Conservation (phyloP, 305 asterid species). For the Fraxinus greggii region DNA sequence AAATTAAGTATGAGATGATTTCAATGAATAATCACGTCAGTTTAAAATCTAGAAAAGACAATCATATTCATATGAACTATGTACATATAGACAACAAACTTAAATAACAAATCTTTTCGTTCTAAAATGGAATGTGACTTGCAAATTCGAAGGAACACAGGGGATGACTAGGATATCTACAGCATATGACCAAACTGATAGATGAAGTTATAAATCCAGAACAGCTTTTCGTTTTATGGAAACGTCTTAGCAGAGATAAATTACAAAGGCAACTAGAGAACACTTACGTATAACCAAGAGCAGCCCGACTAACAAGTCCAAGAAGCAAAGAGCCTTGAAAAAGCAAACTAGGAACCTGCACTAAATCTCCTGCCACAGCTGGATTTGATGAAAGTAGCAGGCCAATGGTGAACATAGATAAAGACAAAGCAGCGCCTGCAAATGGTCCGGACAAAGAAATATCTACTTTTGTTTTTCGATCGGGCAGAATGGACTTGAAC, state of each 20-base stretch:
- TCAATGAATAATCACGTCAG: background rate
- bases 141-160: slow-evolving; percentile 5
- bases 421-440: slow-evolving; percentile 77
- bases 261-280: background rate
- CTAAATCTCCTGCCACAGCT: slow-evolving; percentile 61
- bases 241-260: slow-evolving; percentile 7
- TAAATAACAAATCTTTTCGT: background rate
- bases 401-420: slow-evolving; percentile 75
- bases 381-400: slow-evolving; percentile 77
- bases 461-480: slow-evolving; percentile 79
- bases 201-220: background rate
- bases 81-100: background rate
- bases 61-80: background rate
- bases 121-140: background rate
- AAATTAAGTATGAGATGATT: background rate
- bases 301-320: slow-evolving; percentile 77
- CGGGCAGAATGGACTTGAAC: slow-evolving; percentile 95
- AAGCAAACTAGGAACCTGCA: slow-evolving; percentile 90
- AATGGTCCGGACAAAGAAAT: slow-evolving; percentile 83
- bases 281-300: slow-evolving; percentile 75
- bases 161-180: background rate
- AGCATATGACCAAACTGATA: background rate
- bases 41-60: background rate
- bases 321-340: slow-evolving; percentile 94
- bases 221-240: slow-evolving; percentile 2